Evolutionary conservation across 352 stramenopile species (phyloP), one percentile per base, ranked within the genome.

Genomic region (Phytophthora colocasiae): DNA sequence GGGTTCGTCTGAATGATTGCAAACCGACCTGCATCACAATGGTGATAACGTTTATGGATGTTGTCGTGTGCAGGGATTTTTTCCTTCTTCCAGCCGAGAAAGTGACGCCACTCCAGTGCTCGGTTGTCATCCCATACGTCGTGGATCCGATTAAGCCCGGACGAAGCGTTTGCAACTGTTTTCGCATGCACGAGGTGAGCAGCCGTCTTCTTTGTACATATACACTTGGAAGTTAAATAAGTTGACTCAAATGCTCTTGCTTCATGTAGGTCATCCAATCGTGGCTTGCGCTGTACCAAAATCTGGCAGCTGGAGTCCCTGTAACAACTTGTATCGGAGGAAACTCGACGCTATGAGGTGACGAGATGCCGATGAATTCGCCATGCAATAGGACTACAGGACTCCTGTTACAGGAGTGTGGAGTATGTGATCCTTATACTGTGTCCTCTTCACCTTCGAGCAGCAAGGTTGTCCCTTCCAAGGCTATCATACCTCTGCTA

Each of bases 101-200:
- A 66, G 49, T 77, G 7, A 36, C 48, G 2, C 27, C 75, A 12
- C 68, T 79, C 22, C 63, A 77, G 26, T 77, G 73, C 15, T 58
- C 75, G 0, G 71, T 79, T 38, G 73, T 92, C 11, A 77, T 78
- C 5, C 83, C 85, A 6, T 91, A 81, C 63, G 90, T 96, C 43
- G 60, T 79, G 14, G 88, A 96, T 67, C 88, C 88, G 9, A 89
- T 96, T 52, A 84, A 85, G 36, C 63, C 69, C 27, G 78, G 73
- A 26, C 75, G 82, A 56, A 90, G 69, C 62, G 90, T 96, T 48
- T 88, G 85, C 55, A 93, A 91, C 61, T 85, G 83, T 41, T 96
- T 94, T 55, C 84, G 86, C 22, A 93, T 96, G 78, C 79, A 85
- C 43, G 83, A 96, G 74, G 86, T 90, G 32, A 46, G 63, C 9